Percentiles rank a stretch among this genome's conserved stretches.
phyloP scores from a whole-genome alignment of 2,329 filamentous ascomycete species.

The Ramularia endophylla region DNA sequence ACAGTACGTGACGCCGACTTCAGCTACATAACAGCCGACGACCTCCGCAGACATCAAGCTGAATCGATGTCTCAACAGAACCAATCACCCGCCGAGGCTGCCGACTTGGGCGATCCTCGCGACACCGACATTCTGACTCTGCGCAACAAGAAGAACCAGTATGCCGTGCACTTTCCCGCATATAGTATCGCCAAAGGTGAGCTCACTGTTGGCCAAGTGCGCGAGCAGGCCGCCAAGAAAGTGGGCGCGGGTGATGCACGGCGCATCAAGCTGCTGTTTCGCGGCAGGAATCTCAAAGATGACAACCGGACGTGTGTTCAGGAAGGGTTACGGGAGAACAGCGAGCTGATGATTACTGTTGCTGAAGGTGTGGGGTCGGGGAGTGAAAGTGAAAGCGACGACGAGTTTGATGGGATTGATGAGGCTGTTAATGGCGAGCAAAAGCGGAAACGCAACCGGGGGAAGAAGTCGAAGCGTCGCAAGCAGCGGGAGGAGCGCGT shows the following conservation, averaged over 20 bases:
- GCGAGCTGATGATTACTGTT: constrained; percentile 55
- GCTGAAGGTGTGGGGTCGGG: constrained; percentile 44
- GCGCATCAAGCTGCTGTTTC: constrained; percentile 65
- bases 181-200: constrained; percentile 71
- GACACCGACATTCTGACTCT: constrained; percentile 66
- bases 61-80: constrained; percentile 20
- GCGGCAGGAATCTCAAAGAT: constrained; percentile 65
- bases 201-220: constrained; percentile 59
- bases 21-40: constrained; percentile 75
- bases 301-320: constrained; percentile 51
- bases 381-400: constrained; percentile 36
- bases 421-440: constrained; percentile 25
- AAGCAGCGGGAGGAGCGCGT: constrained; percentile 35
- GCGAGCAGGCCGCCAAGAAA: constrained; percentile 60
- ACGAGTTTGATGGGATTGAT: constrained; percentile 37
- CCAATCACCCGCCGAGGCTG: constrained; percentile 39
- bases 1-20: constrained; percentile 70
- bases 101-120: constrained; percentile 38
- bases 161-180: constrained; percentile 66
- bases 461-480: constrained; percentile 39
- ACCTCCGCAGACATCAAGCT: constrained; percentile 46
- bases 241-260: constrained; percentile 54
- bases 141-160: constrained; percentile 60
- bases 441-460: constrained; percentile 36
- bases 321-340: constrained; percentile 54